Conservation (phyloP, 2,329 filamentous ascomycete species). For the Thyridium curvatum region DNA sequence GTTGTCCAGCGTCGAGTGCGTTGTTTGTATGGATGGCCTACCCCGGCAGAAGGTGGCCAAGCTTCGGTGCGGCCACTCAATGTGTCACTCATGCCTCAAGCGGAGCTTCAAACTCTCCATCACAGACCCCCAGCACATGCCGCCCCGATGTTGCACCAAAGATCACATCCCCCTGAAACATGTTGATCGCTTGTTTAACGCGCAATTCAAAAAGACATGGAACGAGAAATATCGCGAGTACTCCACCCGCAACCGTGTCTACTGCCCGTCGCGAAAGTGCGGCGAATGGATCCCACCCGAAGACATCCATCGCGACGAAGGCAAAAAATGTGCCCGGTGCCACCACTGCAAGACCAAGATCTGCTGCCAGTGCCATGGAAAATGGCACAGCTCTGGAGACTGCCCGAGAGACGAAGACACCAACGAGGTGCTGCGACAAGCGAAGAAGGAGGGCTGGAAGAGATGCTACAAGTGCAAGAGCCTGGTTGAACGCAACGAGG, state of each 20-base stretch:
- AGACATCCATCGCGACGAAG: constrained; percentile 54
- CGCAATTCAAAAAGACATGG: constrained; percentile 71
- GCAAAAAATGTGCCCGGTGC: constrained; percentile 64
- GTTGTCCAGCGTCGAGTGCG: constrained; percentile 56
- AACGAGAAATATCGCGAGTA: constrained; percentile 76
- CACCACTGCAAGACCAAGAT: constrained; percentile 66
- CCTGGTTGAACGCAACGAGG: constrained; percentile 73
- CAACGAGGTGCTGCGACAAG: constrained; percentile 55
- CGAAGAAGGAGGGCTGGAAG: constrained; percentile 65
- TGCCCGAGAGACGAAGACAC: constrained; percentile 69
- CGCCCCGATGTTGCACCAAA: constrained; percentile 71
- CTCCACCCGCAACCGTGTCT: constrained; percentile 66
- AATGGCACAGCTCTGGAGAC: constrained; percentile 62
- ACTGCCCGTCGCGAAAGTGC: constrained; percentile 68
- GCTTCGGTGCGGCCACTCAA: constrained; percentile 71
- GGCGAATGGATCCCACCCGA: constrained; percentile 74
- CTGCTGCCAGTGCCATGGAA: constrained; percentile 67
- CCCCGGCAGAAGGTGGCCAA: constrained; percentile 58
- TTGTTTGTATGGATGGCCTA: constrained; percentile 66
- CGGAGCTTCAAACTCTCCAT: constrained; percentile 70
- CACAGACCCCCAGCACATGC: constrained; percentile 75
- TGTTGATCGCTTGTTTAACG: constrained; percentile 69
- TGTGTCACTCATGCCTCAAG: constrained; percentile 73
- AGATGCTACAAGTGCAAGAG: constrained; percentile 67
- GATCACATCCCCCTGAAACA: constrained; percentile 70